Evolutionary conservation across 768 basidiomycete genomes (phyloP).

Genomic region (Collybiopsis luxurians): DNA sequence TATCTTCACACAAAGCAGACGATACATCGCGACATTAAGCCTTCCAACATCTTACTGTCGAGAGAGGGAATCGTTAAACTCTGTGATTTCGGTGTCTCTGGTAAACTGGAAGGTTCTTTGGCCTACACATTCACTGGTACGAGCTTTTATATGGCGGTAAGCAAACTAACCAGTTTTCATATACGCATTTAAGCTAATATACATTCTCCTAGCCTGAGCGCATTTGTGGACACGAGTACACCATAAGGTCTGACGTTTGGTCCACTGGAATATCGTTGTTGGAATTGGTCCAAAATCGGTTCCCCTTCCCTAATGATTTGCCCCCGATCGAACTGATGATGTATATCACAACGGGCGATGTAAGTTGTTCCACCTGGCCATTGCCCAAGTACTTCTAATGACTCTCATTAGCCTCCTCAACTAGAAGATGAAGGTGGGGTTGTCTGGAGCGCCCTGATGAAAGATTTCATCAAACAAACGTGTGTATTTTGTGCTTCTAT

Average conservation of each 20-base stretch:
- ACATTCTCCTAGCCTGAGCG: constrained; percentile 73
- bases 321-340: constrained; percentile 94
- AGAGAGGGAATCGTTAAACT: constrained; percentile 88
- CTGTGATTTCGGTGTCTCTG: constrained; percentile 96
- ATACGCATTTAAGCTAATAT: constrained; percentile 1
- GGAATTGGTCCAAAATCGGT: constrained; percentile 91
- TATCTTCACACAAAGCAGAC: constrained; percentile 91
- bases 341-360: constrained; percentile 81
- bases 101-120: constrained; percentile 85
- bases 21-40: constrained; percentile 96
- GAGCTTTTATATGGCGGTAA: constrained; percentile 97
- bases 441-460: constrained; percentile 82
- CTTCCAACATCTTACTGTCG: constrained; percentile 89
- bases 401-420: constrained; percentile 62
- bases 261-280: constrained; percentile 93
- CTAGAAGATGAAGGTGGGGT: constrained; percentile 71
- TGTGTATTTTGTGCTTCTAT: constrained; percentile 37
- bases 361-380: constrained; percentile 26
- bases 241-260: constrained; percentile 97
- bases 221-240: constrained; percentile 88
- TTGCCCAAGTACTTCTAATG: constrained; percentile 1
- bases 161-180: constrained; percentile 32
- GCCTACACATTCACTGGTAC: constrained; percentile 98
- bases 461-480: constrained; percentile 87
- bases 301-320: constrained; percentile 91